Base-by-base conservation (phyloP, 1,284 basidiomycete genomes). In the Trichosporon asahii region DNA sequence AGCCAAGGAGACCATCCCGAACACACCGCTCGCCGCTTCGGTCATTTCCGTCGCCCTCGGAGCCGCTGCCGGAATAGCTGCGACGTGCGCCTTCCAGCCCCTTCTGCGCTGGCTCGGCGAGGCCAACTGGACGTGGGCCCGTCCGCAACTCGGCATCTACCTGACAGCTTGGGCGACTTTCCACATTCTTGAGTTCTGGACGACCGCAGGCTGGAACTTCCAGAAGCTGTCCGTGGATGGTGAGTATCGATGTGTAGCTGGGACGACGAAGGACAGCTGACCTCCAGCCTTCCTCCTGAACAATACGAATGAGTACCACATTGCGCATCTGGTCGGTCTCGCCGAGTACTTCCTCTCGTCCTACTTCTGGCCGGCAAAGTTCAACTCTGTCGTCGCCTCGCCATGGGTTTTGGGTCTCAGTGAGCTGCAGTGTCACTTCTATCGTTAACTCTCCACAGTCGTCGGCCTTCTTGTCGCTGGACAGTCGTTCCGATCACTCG, bases 181-280 rank as follows among this genome's bases (percentile, higher is more conserved):
- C 80, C 97, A 99, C 79, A 91, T 95, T 88, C 89, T 89, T 46
- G 97, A 99, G 82, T 99, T 96, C 80, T 90, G 90, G 66, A 94
- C 96, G 7, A 98, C 97, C 3, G 95, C 95, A 0, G 92, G 92
- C 21, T 99, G 93, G 91, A 99, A 99, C 82, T 85, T 91, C 49
- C 90, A 92, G 67, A 96, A 95, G 81, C 91, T 95, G 77, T 94
- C 90, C 72, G 89, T 96, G 3, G 94, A 97, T 80, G 96, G 95
- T 97, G 80, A 86, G 93, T 46, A 27, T 2, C 23, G 11, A 11
- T 29, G 25, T 25, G 29, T 12, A 18, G 23, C 46, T 23, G n/a
- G 2, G 44, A 65, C 14, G 49, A 25, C 21, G n/a, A 55, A 2
- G 11, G 25, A 2, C 14, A 33, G 15, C 55, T 53, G 4, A 60